Conservation (phyloP, 164 flowering plant species). For the Euptelea pleiosperma region DNA sequence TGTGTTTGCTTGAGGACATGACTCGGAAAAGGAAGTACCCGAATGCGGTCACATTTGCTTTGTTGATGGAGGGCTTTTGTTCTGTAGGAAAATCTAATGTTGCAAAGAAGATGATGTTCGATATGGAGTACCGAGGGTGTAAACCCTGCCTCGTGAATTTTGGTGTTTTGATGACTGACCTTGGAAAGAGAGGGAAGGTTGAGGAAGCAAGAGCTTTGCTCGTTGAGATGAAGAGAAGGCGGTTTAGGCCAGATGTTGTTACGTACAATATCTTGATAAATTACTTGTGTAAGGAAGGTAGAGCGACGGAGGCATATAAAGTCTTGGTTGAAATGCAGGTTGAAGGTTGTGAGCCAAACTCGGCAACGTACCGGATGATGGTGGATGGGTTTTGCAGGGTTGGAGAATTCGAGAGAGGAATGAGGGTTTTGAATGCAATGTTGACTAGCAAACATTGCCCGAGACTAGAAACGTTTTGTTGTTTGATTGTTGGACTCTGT, state of each 20-base stretch:
- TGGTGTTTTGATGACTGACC: constrained; percentile 79
- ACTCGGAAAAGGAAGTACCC: constrained; percentile 43
- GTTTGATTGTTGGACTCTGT: constrained; percentile 54
- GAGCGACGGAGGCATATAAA: constrained; percentile 61
- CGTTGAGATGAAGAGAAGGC: constrained; percentile 68
- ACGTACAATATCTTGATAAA: constrained; percentile 67
- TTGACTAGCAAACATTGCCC: constrained; percentile 55
- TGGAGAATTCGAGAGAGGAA: constrained; percentile 55
- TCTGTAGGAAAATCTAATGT: constrained; percentile 41
- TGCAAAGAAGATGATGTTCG: constrained; percentile 90
- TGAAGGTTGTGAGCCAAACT: constrained; percentile 69
- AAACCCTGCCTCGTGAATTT: constrained; percentile 54
- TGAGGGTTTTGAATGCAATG: constrained; percentile 70
- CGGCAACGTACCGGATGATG: constrained; percentile 73
- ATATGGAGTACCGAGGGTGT: constrained; percentile 89
- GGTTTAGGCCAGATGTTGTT: constrained; percentile 71
- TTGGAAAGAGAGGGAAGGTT: constrained; percentile 62
- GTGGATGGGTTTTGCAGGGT: constrained; percentile 74
- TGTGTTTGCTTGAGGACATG: constrained; percentile 61
- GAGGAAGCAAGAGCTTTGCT: constrained; percentile 65
- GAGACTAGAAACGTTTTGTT: constrained; percentile 46
- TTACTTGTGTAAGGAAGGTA: constrained; percentile 56
- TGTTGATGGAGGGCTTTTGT: constrained; percentile 86
- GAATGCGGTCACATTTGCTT: constrained; percentile 64
- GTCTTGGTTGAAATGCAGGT: constrained; percentile 72